These are phyloP conservation scores for Boletus tylopilopsis DNA, from an alignment of 768 basidiomycete genomes.

Conservation along the genomic window DNA sequence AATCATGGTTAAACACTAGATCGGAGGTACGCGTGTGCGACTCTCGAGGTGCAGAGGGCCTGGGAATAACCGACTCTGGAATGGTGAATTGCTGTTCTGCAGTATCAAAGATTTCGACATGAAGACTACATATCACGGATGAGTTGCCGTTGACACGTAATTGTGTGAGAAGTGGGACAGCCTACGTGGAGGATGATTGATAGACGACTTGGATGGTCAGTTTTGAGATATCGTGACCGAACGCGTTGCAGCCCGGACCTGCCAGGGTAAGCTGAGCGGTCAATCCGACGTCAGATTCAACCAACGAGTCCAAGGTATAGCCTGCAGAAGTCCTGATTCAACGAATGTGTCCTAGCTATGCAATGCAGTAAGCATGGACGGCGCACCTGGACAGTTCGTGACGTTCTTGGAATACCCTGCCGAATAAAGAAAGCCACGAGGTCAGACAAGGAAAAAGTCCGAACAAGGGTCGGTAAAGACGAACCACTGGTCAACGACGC, in stretches of 20 bases:
- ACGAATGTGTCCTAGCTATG: no score
- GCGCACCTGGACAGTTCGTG: conserved; percentile 26
- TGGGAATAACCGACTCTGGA: conserved; percentile 47
- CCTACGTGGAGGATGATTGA: conserved; percentile 48
- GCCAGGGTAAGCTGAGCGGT: conserved; percentile 50
- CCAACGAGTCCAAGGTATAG: conserved; percentile 45
- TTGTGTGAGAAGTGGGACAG: background rate
- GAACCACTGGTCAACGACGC: background rate
- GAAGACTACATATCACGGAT: conserved; percentile 46
- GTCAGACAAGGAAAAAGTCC: background rate
- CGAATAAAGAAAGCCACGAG: background rate
- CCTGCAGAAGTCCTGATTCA: conserved; percentile 33
- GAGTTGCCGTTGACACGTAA: background rate
- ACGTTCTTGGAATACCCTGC: conserved; percentile 24
- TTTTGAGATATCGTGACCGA: conserved; percentile 52
- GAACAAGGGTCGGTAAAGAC: background rate
- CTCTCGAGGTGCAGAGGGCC: conserved; percentile 34
- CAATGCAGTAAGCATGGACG: no score
- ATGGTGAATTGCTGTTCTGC: conserved; percentile 60
- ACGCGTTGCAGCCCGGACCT: conserved; percentile 58
- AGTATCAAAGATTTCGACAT: conserved; percentile 63
- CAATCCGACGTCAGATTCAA: conserved; percentile 44
- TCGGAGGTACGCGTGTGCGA: conserved; percentile 46
- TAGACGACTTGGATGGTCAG: conserved; percentile 63
- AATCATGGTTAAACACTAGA: conserved; percentile 60